phyloP scores from a whole-genome alignment of 2,329 filamentous ascomycete species.

The Fusarium napiforme region DNA sequence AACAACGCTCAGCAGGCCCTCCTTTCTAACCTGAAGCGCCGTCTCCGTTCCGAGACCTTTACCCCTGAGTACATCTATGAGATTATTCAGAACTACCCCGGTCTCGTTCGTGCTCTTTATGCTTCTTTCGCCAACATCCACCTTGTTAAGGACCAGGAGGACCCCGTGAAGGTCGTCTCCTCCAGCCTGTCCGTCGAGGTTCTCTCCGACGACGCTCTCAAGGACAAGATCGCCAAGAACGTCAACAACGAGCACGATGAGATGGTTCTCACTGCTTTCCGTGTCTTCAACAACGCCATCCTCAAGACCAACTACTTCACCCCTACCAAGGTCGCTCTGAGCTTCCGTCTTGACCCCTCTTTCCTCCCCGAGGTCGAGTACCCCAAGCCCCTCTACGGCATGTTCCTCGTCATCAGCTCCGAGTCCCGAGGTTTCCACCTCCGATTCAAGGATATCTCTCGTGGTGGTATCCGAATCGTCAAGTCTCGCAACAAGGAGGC shows the following conservation, averaged over 20 bases:
- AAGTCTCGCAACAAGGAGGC: conserved; percentile 97
- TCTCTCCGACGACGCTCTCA: conserved; percentile 78
- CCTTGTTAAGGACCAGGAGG: conserved; percentile 65
- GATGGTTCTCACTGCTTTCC: conserved; percentile 97
- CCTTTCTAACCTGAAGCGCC: conserved; percentile 93
- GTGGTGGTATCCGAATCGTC: conserved; percentile 97
- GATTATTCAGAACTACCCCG: conserved; percentile 92
- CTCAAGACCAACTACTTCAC: conserved; percentile 99
- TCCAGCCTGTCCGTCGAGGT: conserved; percentile 72
- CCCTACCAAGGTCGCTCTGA: conserved; percentile 96
- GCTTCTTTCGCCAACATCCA: conserved; percentile 91
- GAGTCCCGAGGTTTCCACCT: conserved; percentile 98
- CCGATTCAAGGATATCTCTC: conserved; percentile 95
- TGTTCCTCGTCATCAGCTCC: conserved; percentile 98
- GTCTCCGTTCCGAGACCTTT: conserved; percentile 95
- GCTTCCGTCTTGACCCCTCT: conserved; percentile 89
- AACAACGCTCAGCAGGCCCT: conserved; percentile 89
- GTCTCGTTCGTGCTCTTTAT: conserved; percentile 87
- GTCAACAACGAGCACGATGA: conserved; percentile 93
- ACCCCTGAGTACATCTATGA: conserved; percentile 98
- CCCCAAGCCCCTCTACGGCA: conserved; percentile 91
- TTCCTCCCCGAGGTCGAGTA: conserved; percentile 95
- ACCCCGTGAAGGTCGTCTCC: conserved; percentile 62
- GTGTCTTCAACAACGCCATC: conserved; percentile 91
- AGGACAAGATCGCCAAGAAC: conserved; percentile 81